phyloP scores from a whole-genome alignment of 768 basidiomycete species.

The Calocybe cyanea region DNA sequence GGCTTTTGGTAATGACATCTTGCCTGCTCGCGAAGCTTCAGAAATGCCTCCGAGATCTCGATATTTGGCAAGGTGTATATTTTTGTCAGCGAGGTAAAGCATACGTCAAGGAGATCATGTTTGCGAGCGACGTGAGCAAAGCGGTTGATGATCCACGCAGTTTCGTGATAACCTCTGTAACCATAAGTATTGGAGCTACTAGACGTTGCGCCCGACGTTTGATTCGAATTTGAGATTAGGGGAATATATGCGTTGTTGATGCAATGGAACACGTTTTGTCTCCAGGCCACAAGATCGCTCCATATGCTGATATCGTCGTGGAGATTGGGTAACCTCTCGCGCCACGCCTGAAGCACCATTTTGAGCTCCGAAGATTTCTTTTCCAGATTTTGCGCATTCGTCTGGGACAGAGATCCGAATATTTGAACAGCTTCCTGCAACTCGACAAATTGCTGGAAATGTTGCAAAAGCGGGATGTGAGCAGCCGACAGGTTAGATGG shows the following conservation, averaged over 20 bases:
- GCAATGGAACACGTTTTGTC: constrained; percentile 96
- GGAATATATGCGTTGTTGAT: constrained; percentile 97
- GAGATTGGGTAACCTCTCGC: constrained; percentile 91
- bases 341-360: constrained; percentile 94
- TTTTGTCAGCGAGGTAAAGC: constrained; percentile 90
- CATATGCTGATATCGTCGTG: constrained; percentile 98
- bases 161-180: constrained; percentile 97
- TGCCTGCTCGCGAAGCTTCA: constrained; percentile 97
- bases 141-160: constrained; percentile 99
- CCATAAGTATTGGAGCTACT: constrained; percentile 78
- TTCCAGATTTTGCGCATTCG: constrained; percentile 85
- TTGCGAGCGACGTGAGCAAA: constrained; percentile 98
- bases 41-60: constrained; percentile 98
- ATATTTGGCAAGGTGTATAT: constrained; percentile 99
- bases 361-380: constrained; percentile 95
- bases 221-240: constrained; percentile 62
- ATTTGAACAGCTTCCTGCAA: constrained; percentile 94
- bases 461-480: constrained; percentile 91
- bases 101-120: constrained; percentile 94
- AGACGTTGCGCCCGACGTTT: constrained; percentile 44
- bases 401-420: constrained; percentile 84
- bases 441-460: constrained; percentile 99
- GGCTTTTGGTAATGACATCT: constrained; percentile 97
- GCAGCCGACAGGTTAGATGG: constrained; percentile 86
- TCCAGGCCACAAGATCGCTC: constrained; percentile 99